Conservation (phyloP, 257 asterid genomes). For the Marsdenia floribunda region DNA sequence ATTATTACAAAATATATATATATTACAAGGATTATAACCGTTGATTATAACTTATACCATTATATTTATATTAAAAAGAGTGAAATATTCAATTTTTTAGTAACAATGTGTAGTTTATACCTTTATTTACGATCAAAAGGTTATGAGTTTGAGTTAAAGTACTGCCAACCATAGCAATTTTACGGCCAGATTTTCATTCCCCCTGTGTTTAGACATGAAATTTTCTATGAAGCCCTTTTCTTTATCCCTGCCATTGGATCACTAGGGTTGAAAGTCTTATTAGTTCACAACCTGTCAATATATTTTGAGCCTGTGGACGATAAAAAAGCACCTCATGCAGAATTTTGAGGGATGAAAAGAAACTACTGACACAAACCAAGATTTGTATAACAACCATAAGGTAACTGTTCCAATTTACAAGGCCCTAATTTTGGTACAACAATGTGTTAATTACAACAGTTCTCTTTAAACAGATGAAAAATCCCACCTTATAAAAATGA, state of each 20-base stretch:
- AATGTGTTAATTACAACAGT: not conserved
- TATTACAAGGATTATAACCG: too few species aligned
- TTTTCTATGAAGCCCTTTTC: not conserved
- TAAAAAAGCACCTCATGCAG: not conserved
- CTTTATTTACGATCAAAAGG: too few species aligned
- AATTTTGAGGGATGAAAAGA: not conserved
- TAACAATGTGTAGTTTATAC: too few species aligned
- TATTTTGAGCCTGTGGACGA: not conserved
- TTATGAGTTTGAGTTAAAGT: too few species aligned
- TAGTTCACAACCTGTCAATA: not conserved
- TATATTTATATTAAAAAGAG: too few species aligned
- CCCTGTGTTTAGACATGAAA: not conserved
- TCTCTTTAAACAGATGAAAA: not conserved
- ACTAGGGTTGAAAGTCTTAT: too few species aligned
- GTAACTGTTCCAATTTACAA: slow-evolving; percentile 18
- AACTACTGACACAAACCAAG: slow-evolving; percentile 1
- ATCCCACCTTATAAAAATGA: not conserved
- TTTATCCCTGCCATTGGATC: not conserved
- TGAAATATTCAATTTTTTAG: too few species aligned
- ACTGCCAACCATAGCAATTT: not conserved
- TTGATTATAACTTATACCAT: too few species aligned
- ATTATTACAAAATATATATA: too few species aligned
- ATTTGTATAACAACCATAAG: slow-evolving; percentile 13
- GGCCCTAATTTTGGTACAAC: not conserved
- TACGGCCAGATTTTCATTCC: not conserved